A percentile compares a stretch with the other conserved stretches of the same genome.
Evolutionary conservation across 75 land plant species (phyloP).

Genomic region (Pinus albicaulis): DNA sequence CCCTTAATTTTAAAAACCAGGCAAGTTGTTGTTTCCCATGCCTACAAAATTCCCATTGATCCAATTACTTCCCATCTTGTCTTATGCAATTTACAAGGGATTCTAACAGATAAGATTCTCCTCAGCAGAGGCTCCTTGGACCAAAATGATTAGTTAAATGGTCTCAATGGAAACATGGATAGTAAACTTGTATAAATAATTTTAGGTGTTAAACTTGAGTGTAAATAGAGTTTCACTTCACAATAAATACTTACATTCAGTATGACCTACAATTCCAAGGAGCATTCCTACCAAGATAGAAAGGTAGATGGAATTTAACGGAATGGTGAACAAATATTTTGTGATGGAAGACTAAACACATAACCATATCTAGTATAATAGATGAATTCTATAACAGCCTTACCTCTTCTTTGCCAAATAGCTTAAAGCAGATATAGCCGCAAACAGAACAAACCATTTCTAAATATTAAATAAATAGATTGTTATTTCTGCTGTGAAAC

Average conservation of each 20-base stretch:
- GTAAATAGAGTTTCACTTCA: background rate
- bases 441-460: conserved; percentile 1
- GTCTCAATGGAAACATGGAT: background rate
- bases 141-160: background rate
- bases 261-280: background rate
- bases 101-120: background rate
- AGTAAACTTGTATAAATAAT: background rate
- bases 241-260: background rate
- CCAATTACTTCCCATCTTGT: too few species aligned
- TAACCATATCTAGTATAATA: background rate
- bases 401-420: background rate
- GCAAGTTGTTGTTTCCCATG: background rate
- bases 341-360: background rate
- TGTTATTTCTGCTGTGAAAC: conserved; percentile 13
- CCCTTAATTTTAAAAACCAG: background rate
- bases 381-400: background rate
- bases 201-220: background rate
- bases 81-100: background rate
- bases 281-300: background rate
- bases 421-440: background rate
- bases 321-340: background rate
- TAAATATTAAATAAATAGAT: background rate
- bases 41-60: background rate
- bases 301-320: background rate
- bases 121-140: background rate